A percentile compares a stretch with the other conserved stretches of the same genome.
Evolutionary conservation across 805 yeast genomes (phyloP).

Genomic region (Pichia pseudocactophila): DNA sequence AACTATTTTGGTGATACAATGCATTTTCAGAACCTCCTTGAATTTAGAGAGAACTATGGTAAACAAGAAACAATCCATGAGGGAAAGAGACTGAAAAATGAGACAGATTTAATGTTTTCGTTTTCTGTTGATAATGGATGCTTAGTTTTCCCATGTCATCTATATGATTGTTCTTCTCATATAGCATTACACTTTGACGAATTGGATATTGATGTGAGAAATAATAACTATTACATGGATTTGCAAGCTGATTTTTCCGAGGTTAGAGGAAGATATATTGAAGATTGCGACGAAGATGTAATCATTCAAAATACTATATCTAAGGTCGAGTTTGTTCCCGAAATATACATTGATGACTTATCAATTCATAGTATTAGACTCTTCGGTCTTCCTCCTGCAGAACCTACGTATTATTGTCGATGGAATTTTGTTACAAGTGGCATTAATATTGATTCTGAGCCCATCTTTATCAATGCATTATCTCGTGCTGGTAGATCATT

Average conservation of each 20-base stretch:
- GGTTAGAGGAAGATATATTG: conserved; percentile 29
- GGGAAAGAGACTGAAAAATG: conserved; percentile 47
- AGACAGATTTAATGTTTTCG: conserved; percentile 66
- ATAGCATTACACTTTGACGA: conserved; percentile 54
- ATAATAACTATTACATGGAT: conserved; percentile 91
- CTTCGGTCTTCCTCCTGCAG: conserved; percentile 86
- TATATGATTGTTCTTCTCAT: conserved; percentile 54
- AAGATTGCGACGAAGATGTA: conserved; percentile 18
- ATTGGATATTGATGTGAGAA: conserved; percentile 72
- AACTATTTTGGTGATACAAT: conserved; percentile 84
- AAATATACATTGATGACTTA: conserved; percentile 49
- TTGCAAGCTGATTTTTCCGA: conserved; percentile 68
- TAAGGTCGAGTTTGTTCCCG: conserved; percentile 26
- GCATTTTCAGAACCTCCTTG: conserved; percentile 83
- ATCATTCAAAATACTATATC: conserved; percentile 22
- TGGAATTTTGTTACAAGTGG: conserved; percentile 78
- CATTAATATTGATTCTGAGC: conserved; percentile 42
- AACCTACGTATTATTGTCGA: conserved; percentile 79
- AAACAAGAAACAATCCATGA: conserved; percentile 13
- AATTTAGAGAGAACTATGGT: conserved; percentile 38
- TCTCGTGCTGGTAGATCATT: conserved; percentile 37
- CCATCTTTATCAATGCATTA: conserved; percentile 37
- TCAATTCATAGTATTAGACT: conserved; percentile 79
- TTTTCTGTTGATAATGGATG: conserved; percentile 66
- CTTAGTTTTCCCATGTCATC: conserved; percentile 59